Evolutionary conservation across 805 yeast genomes (phyloP), one percentile per base, ranked within the genome.

Genomic region (Yarrowia porcina): DNA sequence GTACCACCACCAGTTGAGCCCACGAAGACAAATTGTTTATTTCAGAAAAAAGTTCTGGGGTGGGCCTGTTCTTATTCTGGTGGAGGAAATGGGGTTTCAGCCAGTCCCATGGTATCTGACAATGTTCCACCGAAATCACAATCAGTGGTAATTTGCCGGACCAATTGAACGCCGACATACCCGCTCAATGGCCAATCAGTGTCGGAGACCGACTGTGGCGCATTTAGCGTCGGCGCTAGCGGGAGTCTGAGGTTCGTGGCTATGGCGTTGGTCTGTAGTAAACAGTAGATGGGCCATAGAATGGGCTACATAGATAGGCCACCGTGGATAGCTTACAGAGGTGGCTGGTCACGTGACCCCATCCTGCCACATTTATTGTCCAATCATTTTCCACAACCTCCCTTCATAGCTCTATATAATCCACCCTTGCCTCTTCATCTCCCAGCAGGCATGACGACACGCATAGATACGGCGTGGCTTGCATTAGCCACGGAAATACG

Each of bases 391-490:
- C n/a, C n/a, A n/a, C n/a, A n/a, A n/a, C n/a, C n/a, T n/a, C n/a
- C n/a, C n/a, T n/a, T n/a, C n/a, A n/a, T n/a, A n/a, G n/a, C n/a
- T n/a, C n/a, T n/a, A n/a, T n/a, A n/a, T 25, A 25, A 25, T 8
- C 8, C 8, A 25, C 28, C 2, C 36, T 13, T 32, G 35, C 3
- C 36, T 2, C 17, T 15, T 3, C 17, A 32, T 17, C 50, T 17
- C 50, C 33, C 50, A 27, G 35, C 33, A 6, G 35, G 6, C 36
- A 45, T 45, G 52, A 18, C 36, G 25, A 28, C 52, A 21, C 54
- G 54, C 56, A 49, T 49, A 13, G 56, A 49, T 49, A 49, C 56
- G 39, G 56, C 56, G 56, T 49, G 56, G 56, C 56, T 49, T 49
- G 39, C 56, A 32, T 33, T 49, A 32, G 56, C 56, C 56, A 49